Evolutionary conservation across 163 green algal species (phyloP), one percentile per base, ranked within the genome.

Genomic region (Scenedesmus sp.): DNA sequence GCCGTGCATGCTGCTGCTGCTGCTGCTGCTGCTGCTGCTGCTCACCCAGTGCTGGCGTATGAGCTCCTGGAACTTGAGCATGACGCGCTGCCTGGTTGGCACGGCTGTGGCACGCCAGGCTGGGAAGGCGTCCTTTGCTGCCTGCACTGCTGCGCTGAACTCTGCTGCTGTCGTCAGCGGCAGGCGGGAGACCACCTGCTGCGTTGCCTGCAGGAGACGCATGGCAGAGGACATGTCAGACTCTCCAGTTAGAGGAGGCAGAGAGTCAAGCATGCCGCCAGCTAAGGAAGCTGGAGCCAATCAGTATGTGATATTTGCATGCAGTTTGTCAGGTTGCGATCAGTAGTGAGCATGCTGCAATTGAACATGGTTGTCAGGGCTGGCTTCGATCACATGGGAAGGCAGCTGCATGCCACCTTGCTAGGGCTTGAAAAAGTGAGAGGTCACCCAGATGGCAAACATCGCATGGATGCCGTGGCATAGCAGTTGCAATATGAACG

Each of bases 51-150:
- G 95, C 57, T 96, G 86, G 15, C 96, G 94, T 88, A 99, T 99
- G 26, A 99, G 95, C 67, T 98, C 90, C 90, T 98, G 96, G 56
- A 98, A 93, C 89, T 97, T 97, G 90, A 99, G 93, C 96, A 99
- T 98, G 54, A 99, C 96, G 8, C 98, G 95, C 70, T 94, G 84
- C 8, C 98, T 94, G 1, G 91, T 92, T 1, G 97, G 92, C 26
- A 99, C 93, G 0, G 98, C 96, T 2, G 96, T 99, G 57, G 90
- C 89, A 52, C 94, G 90, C 98, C 98, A 99, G 23, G 85, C 93
- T 2, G 95, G 94, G 87, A 99, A 99, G 0, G 98, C 98, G 2
- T 93, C 94, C 81, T 97, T 97, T 59, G 97, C 97, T 34, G 96
- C 94, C n/a, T 92, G 73, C 46, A 99, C 98, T 46, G 98, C 98